Conservation (phyloP, 163 green algal genomes). For the Chlorella variabilis region DNA sequence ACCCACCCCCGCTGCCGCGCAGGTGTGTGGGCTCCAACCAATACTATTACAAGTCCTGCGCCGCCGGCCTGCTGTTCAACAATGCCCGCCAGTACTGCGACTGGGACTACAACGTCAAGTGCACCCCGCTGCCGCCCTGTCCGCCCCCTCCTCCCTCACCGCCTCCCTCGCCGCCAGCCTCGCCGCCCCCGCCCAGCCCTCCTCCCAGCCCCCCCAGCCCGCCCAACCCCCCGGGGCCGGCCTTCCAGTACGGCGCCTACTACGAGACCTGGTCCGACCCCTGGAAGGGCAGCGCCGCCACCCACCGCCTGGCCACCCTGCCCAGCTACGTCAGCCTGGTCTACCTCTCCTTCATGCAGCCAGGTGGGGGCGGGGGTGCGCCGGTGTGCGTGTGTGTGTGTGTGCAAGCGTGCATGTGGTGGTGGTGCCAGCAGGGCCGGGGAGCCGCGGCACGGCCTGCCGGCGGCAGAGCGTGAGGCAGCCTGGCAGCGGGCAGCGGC, state of each 20-base stretch:
- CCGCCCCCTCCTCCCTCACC: neutral
- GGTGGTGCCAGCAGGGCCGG: too few species aligned
- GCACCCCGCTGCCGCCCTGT: neutral
- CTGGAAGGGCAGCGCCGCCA: constrained; percentile 19
- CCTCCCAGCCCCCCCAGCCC: neutral
- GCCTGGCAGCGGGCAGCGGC: too few species aligned
- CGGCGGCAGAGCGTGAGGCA: too few species aligned
- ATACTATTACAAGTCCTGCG: constrained; percentile 8
- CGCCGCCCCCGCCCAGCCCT: constrained; percentile 10
- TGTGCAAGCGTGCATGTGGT: too few species aligned
- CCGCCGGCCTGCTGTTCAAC: constrained; percentile 21
- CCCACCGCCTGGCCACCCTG: constrained; percentile 37
- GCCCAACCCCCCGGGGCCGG: neutral
- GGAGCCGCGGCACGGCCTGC: too few species aligned
- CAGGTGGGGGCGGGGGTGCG: too few species aligned
- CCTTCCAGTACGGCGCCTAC: constrained; percentile 33
- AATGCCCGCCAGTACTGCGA: constrained; percentile 11
- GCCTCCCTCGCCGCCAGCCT: neutral
- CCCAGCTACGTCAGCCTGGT: constrained; percentile 39
- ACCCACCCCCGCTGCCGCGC: neutral
- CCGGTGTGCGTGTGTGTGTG: too few species aligned
- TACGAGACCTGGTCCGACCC: constrained; percentile 42
- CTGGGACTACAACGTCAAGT: constrained; percentile 8
- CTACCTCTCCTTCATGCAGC: constrained; percentile 37
- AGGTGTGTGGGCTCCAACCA: constrained; percentile 20